These are phyloP conservation scores for Leccinum subspadiceum DNA, from an alignment of 1,284 basidiomycete genomes.

Conservation along the genomic window DNA sequence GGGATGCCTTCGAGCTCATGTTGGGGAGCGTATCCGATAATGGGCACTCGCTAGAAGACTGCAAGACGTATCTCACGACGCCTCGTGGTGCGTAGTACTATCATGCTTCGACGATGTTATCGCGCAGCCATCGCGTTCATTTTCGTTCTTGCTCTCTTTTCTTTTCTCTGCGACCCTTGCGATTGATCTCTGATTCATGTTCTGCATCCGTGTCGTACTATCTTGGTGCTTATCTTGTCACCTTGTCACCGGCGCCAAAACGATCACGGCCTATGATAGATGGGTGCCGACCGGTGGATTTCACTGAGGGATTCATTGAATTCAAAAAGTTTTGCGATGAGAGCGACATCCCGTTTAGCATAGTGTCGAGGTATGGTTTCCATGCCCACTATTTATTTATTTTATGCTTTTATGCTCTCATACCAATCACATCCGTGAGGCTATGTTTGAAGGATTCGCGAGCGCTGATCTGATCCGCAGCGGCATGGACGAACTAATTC, in stretches of 20 bases:
- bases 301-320: constrained; percentile 85
- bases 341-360: constrained; percentile 81
- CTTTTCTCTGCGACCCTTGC: neutral
- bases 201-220: neutral
- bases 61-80: constrained; percentile 29
- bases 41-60: constrained; percentile 21
- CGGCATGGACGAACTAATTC: constrained; percentile 91
- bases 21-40: constrained; percentile 22
- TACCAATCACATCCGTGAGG: constrained; percentile 6
- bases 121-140: neutral
- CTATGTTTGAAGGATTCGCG: neutral
- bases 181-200: neutral
- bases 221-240: neutral
- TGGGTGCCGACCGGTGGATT: constrained; percentile 53
- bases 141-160: neutral
- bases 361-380: constrained; percentile 77
- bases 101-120: neutral
- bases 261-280: constrained; percentile 8
- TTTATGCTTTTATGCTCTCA: constrained; percentile 5
- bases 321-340: constrained; percentile 82
- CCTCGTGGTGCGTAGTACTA: constrained; percentile 15
- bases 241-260: neutral
- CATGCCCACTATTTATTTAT: neutral
- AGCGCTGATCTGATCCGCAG: constrained; percentile 39
- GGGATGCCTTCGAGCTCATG: constrained; percentile 27